Conservation (phyloP, 2,329 filamentous ascomycete genomes). For the Talaromyces sp. region DNA sequence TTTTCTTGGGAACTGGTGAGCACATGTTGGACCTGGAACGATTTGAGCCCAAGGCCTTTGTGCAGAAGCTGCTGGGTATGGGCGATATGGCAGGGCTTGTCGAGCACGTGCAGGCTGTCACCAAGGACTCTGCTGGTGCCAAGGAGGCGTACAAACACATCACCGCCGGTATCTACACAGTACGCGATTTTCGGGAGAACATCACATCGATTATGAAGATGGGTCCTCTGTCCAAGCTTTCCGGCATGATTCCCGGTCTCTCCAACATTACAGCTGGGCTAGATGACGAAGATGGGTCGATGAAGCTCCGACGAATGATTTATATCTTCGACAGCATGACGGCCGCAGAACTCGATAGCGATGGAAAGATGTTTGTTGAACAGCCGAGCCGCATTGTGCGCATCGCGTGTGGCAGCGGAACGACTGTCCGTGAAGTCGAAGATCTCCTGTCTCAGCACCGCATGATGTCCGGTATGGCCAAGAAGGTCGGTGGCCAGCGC, state of each 20-base stretch:
- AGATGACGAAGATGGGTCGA: constrained; percentile 92
- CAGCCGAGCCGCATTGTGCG: constrained; percentile 90
- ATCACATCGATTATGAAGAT: constrained; percentile 99
- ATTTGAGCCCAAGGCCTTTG: constrained; percentile 88
- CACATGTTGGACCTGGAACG: constrained; percentile 93
- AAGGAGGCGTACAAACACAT: constrained; percentile 99
- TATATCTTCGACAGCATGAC: constrained; percentile 99
- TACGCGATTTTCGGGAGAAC: constrained; percentile 91
- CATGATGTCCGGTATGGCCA: constrained; percentile 99
- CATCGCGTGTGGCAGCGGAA: constrained; percentile 83
- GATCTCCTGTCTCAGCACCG: constrained; percentile 95
- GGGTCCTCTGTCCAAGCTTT: constrained; percentile 95
- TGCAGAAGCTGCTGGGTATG: constrained; percentile 93
- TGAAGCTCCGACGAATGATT: constrained; percentile 95
- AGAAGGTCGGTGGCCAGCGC: constrained; percentile 97
- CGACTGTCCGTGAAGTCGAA: constrained; percentile 86
- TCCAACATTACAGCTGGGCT: constrained; percentile 90
- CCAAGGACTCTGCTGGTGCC: constrained; percentile 69
- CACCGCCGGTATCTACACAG: constrained; percentile 89
- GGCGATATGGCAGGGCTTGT: constrained; percentile 93
- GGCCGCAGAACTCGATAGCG: constrained; percentile 86
- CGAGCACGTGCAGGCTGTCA: constrained; percentile 92
- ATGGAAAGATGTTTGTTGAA: constrained; percentile 89
- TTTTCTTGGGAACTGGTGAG: constrained; percentile 96
- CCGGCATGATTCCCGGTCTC: constrained; percentile 96